A percentile compares a stretch with the other conserved stretches of the same genome.
Evolutionary conservation across 2,329 filamentous ascomycete species (phyloP).

Genomic region (Venturia aucupariae): DNA sequence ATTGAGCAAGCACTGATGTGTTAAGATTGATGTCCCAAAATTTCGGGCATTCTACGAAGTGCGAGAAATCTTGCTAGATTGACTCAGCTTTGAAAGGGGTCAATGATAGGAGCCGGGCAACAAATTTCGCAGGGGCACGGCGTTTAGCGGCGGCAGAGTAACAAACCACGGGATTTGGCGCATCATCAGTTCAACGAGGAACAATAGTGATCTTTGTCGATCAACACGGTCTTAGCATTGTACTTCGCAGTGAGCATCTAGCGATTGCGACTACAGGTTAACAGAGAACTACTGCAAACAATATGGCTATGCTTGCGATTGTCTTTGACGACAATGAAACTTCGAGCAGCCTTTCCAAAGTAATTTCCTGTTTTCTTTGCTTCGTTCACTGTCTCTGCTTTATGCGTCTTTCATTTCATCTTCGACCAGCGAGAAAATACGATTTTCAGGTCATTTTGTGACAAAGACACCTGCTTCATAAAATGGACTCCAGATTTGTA

Average conservation of each 20-base stretch:
- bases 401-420: too few species aligned
- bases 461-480: too few species aligned
- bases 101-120: not conserved
- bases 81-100: not conserved
- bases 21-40: not conserved
- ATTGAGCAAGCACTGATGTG: too few species aligned
- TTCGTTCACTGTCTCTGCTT: not conserved
- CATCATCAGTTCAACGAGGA: not conserved
- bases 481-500: too few species aligned
- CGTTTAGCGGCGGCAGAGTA: not conserved
- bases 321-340: not conserved
- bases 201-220: not conserved
- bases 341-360: not conserved
- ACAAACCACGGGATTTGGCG: not conserved
- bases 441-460: too few species aligned
- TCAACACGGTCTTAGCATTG: not conserved
- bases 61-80: not conserved
- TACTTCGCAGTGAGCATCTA: not conserved
- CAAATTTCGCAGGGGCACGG: not conserved
- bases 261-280: not conserved
- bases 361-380: not conserved
- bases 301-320: not conserved
- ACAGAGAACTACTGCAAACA: not conserved
- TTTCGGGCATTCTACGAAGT: not conserved
- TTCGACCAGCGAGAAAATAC: too few species aligned